Percentiles rank a stretch among this genome's conserved stretches.
phyloP scores from a whole-genome alignment of 2,329 filamentous ascomycete species.

The Verticillium klebahnii region DNA sequence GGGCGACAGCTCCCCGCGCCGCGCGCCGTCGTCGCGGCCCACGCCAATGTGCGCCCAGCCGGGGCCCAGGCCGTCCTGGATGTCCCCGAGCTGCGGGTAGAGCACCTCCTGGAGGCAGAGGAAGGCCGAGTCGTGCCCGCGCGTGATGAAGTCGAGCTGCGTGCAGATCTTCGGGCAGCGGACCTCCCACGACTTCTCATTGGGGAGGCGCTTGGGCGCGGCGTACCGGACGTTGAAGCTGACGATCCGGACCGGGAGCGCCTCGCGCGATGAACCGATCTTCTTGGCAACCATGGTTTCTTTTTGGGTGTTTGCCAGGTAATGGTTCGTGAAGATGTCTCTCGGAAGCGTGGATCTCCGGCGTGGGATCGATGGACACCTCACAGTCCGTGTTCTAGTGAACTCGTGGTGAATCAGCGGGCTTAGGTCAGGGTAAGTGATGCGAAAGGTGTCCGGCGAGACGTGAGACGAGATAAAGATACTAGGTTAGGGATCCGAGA shows the following conservation, averaged over 20 bases:
- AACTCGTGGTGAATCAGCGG: neutral
- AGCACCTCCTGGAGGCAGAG: conserved; percentile 47
- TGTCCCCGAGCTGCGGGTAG: conserved; percentile 36
- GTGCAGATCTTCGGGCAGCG: conserved; percentile 30
- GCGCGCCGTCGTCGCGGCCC: conserved; percentile 53
- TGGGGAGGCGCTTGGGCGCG: neutral
- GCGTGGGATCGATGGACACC: neutral
- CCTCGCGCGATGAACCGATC: neutral
- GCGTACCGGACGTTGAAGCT: neutral
- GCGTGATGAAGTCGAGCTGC: conserved; percentile 31
- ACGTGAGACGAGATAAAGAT: neutral
- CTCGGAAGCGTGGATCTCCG: neutral
- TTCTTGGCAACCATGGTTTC: neutral
- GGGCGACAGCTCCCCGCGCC: conserved; percentile 62
- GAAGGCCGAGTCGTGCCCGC: conserved; percentile 23
- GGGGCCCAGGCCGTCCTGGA: conserved; percentile 34
- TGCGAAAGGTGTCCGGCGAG: neutral
- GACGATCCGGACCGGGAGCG: neutral
- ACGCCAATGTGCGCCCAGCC: conserved; percentile 51
- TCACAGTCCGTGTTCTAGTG: neutral
- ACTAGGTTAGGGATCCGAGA: neutral
- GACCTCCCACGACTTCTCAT: conserved; percentile 25
- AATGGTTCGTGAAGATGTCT: neutral
- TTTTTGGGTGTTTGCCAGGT: neutral
- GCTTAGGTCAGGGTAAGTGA: neutral